Conservation (phyloP, 164 flowering plant genomes). For the Paratinospora sagittata region DNA sequence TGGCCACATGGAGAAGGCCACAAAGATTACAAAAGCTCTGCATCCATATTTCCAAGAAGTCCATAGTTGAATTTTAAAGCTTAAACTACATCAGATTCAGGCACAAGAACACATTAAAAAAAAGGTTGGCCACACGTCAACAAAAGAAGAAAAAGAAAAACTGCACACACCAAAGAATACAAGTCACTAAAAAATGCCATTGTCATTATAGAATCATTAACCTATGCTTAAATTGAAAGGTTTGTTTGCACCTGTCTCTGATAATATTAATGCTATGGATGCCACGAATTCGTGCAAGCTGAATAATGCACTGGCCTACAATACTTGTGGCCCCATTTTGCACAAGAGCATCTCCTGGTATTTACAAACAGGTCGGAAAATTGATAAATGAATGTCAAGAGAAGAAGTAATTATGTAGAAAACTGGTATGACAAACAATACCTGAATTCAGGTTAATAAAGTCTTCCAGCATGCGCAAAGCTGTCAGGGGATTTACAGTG, state of each 20-base stretch:
- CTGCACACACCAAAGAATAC: background rate
- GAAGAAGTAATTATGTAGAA: background rate
- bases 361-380: slow-evolving; percentile 15
- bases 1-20: background rate
- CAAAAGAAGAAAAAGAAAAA: background rate
- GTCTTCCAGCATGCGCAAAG: slow-evolving; percentile 85
- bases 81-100: background rate
- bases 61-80: background rate
- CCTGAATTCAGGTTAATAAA: slow-evolving; percentile 69
- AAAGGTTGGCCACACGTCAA: background rate
- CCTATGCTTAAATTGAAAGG: background rate
- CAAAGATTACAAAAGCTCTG: background rate
- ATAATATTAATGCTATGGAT: slow-evolving; percentile 71
- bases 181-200: background rate
- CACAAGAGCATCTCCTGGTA: slow-evolving; percentile 77
- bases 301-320: slow-evolving; percentile 94
- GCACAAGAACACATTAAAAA: background rate
- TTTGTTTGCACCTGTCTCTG: slow-evolving; percentile 66
- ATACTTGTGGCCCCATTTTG: slow-evolving; percentile 99
- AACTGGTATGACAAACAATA: slow-evolving; percentile 11
- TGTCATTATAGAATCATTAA: background rate
- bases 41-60: background rate
- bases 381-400: background rate
- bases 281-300: slow-evolving; percentile 74
- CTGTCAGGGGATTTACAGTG: slow-evolving; percentile 89